Percentiles rank a stretch among this genome's conserved stretches.
Evolutionary conservation across 495 filamentous ascomycete species (phyloP).

Genomic region (Chaetomium tenue): DNA sequence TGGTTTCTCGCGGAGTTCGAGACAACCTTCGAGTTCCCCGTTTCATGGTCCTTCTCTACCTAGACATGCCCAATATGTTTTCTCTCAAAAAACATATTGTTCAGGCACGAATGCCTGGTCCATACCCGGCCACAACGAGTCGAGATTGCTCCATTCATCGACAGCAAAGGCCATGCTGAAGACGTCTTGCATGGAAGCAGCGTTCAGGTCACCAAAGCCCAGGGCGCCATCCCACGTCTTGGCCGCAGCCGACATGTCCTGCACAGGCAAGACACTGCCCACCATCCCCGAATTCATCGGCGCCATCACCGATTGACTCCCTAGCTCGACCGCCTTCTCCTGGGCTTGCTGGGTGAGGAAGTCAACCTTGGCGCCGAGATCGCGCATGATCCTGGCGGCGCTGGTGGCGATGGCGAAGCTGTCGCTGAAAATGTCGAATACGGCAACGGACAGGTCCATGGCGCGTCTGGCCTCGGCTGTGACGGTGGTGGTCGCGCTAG

Average conservation of each 20-base stretch:
- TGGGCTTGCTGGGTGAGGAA: not conserved
- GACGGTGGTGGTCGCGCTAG: not conserved
- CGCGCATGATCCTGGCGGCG: slow-evolving; percentile 6
- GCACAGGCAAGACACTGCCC: not conserved
- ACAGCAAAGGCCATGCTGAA: slow-evolving; percentile 9
- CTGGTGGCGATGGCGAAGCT: slow-evolving; percentile 2
- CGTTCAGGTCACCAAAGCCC: not conserved
- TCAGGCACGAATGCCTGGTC: not conserved
- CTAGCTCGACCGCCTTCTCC: not conserved
- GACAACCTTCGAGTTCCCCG: too few species aligned
- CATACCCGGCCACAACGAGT: slow-evolving; percentile 1
- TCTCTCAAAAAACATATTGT: not conserved
- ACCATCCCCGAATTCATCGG: not conserved
- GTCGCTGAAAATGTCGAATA: slow-evolving; percentile 8
- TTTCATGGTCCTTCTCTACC: too few species aligned
- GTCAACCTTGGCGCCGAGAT: slow-evolving; percentile 5
- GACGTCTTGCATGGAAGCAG: slow-evolving; percentile 7
- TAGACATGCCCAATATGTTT: too few species aligned
- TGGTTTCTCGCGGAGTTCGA: too few species aligned
- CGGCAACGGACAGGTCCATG: slow-evolving; percentile 2
- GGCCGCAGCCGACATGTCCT: not conserved
- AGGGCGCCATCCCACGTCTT: slow-evolving; percentile 8
- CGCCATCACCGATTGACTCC: not conserved
- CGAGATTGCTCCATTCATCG: slow-evolving; percentile 6
- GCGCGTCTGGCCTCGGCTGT: slow-evolving; percentile 1